phyloP scores from a whole-genome alignment of 495 filamentous ascomycete species.

The Cercophora samala region DNA sequence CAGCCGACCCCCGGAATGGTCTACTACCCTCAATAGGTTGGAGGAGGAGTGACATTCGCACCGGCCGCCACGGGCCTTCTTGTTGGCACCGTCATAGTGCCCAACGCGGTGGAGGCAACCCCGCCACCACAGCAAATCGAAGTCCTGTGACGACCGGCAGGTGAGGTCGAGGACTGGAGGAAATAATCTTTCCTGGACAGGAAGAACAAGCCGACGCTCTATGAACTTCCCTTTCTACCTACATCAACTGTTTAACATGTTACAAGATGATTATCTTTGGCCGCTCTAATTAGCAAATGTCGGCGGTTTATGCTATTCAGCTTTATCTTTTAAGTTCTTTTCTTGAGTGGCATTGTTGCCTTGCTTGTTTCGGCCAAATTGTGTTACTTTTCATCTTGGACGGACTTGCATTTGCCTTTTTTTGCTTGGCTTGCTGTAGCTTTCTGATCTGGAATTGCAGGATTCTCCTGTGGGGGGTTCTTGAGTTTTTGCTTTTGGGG shows the following conservation, averaged over 20 bases:
- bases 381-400: neutral
- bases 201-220: neutral
- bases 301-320: neutral
- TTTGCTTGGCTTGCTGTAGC: neutral
- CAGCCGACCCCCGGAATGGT: conserved; percentile 52
- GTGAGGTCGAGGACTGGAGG: neutral
- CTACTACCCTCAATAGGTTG: conserved; percentile 29
- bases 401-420: neutral
- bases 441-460: neutral
- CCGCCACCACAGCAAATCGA: neutral
- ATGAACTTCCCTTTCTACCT: neutral
- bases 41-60: conserved; percentile 1
- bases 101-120: neutral
- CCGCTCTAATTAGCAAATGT: neutral
- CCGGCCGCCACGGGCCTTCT: neutral
- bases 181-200: neutral
- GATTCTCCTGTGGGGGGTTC: neutral
- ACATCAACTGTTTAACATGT: neutral
- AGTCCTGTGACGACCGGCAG: neutral
- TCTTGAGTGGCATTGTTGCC: neutral
- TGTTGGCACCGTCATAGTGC: neutral
- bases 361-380: neutral
- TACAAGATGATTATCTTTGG: neutral
- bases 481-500: neutral
- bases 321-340: conserved; percentile 2